phyloP scores from a whole-genome alignment of 306 rosid genomes.

The Hylodesmum podocarpum region DNA sequence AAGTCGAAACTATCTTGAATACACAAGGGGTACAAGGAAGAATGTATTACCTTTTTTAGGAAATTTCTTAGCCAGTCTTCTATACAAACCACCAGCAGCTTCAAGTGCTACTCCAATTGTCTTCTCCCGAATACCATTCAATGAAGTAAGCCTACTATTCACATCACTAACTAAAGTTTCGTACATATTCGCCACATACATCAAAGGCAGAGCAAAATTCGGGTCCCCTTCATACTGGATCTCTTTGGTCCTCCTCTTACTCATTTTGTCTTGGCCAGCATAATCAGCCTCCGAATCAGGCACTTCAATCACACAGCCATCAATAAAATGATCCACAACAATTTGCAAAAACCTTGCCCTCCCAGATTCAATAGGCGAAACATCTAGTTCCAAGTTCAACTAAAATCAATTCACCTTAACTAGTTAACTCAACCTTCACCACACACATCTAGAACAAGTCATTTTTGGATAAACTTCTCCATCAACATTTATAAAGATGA shows the following conservation, averaged over 20 bases:
- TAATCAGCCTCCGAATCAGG: conserved; percentile 68
- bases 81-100: conserved; percentile 97
- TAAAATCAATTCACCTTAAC: conserved; percentile 25
- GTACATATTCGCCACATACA: conserved; percentile 97
- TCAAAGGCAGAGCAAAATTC: conserved; percentile 72
- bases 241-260: conserved; percentile 80
- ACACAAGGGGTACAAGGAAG: not conserved
- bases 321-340: conserved; percentile 78
- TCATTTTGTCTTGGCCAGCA: conserved; percentile 62
- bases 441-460: not conserved
- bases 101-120: conserved; percentile 96
- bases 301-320: conserved; percentile 55
- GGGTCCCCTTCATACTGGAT: conserved; percentile 81
- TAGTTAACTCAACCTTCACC: not conserved
- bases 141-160: conserved; percentile 77
- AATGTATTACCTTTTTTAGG: conserved; percentile 73
- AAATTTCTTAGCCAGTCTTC: conserved; percentile 87
- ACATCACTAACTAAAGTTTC: conserved; percentile 75
- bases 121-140: conserved; percentile 88
- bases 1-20: not conserved
- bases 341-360: conserved; percentile 84
- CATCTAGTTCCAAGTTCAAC: conserved; percentile 53
- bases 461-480: too few species aligned
- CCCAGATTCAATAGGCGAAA: conserved; percentile 80
- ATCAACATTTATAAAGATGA: too few species aligned